Conservation (phyloP, 2,329 filamentous ascomycete genomes). For the Arthroderma uncinatum region DNA sequence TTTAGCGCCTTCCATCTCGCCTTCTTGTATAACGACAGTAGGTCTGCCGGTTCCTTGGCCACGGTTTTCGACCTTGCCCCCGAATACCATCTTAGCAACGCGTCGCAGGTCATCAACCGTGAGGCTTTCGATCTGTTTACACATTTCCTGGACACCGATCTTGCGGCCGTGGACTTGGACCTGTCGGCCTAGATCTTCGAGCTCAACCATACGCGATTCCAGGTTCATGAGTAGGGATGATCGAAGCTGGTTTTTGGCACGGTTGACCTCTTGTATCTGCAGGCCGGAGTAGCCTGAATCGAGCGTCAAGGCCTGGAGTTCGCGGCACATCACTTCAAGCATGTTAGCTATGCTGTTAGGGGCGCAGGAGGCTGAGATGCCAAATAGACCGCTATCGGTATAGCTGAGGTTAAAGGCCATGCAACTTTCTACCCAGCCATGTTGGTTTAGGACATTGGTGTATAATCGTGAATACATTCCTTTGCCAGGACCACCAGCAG, state of each 20-base stretch:
- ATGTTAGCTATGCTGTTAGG: conserved; percentile 68
- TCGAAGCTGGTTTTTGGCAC: conserved; percentile 93
- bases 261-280: conserved; percentile 64
- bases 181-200: conserved; percentile 88
- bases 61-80: conserved; percentile 61
- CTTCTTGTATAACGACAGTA: conserved; percentile 90
- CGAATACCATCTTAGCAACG: conserved; percentile 68
- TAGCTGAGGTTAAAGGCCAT: conserved; percentile 96
- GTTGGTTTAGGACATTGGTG: conserved; percentile 94
- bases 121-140: conserved; percentile 67
- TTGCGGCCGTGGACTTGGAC: conserved; percentile 95
- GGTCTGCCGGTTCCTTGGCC: conserved; percentile 76
- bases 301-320: conserved; percentile 66
- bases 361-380: conserved; percentile 76
- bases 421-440: conserved; percentile 94
- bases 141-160: conserved; percentile 89
- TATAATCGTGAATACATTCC: conserved; percentile 98
- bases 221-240: conserved; percentile 92
- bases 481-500: conserved; percentile 90
- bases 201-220: conserved; percentile 90
- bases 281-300: conserved; percentile 64
- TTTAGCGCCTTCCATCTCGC: conserved; percentile 59
- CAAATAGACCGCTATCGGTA: conserved; percentile 89
- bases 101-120: conserved; percentile 69
- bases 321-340: conserved; percentile 91